phyloP scores from a whole-genome alignment of 495 filamentous ascomycete genomes.

The Neurospora hispaniola region DNA sequence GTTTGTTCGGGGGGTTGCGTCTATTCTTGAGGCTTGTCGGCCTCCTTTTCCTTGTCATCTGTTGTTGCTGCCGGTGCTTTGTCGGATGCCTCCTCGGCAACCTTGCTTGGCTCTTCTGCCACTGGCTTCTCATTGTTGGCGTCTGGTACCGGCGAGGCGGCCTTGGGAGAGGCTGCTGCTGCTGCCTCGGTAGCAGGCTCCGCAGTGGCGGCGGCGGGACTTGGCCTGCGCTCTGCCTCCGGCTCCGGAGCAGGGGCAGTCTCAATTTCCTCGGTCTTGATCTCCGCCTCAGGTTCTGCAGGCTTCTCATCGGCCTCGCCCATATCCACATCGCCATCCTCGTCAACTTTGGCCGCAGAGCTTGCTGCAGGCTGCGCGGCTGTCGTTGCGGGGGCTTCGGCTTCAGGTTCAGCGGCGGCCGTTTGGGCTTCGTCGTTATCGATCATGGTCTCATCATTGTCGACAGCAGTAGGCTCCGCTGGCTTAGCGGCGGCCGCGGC shows the following conservation, averaged over 20 bases:
- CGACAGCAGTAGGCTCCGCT: constrained; percentile 32
- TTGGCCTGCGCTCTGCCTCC: constrained; percentile 5
- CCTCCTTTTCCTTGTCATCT: constrained; percentile 4
- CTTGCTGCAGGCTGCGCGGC: not conserved
- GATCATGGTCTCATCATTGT: constrained; percentile 50
- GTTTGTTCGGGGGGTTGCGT: not conserved
- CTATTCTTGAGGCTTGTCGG: not conserved
- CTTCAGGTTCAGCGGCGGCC: constrained; percentile 1
- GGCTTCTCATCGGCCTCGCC: constrained; percentile 13
- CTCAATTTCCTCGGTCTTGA: constrained; percentile 25
- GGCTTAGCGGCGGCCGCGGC: constrained; percentile 40
- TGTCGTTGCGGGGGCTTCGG: constrained; percentile 2
- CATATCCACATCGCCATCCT: constrained; percentile 30
- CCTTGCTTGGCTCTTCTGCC: not conserved
- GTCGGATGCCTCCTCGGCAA: not conserved
- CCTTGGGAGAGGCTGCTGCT: not conserved
- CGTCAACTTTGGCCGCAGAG: constrained; percentile 12
- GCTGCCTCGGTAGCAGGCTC: constrained; percentile 1
- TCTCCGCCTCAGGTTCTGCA: constrained; percentile 10
- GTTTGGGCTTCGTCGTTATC: constrained; percentile 41
- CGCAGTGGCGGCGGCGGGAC: not conserved
- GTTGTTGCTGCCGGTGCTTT: not conserved
- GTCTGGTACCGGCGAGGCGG: not conserved
- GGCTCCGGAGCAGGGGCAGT: constrained; percentile 3
- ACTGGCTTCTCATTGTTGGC: not conserved